Evolutionary conservation across 2,329 filamentous ascomycete species (phyloP), one percentile per base, ranked within the genome.

Genomic region (Diplodia corticola): DNA sequence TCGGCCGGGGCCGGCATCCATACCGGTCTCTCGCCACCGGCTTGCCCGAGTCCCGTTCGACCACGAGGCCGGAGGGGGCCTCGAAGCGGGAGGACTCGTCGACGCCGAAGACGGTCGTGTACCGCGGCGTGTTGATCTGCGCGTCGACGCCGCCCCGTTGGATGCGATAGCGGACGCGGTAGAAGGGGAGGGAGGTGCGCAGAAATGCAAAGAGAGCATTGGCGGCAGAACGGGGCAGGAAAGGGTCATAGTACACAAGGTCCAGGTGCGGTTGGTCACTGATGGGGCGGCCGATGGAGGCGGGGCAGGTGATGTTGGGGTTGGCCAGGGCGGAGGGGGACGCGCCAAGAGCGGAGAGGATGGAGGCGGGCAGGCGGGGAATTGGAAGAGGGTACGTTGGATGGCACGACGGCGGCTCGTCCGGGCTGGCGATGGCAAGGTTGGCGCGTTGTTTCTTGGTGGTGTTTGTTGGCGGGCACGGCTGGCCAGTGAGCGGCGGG

Each of bases 211-310:
- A 94, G 0, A 92, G 76, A 4, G 85, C 80, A 3, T 82, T 81
- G 22, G 86, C 81, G 12, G 86, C 80, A 13, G 82, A 76, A 2
- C 81, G 78, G 0, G 88, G 84, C 4, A 93, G 83, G 69, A 90
- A 93, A 0, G 91, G 90, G 71, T 91, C 84, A 74, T 89, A 93
- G 77, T 91, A 91, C 9, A 93, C 77, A 0, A 94, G 81, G 73
- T 93, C 89, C 0, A 93, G 82, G 69, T 93, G 85, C 0, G 86
- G 84, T 71, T 90, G 87, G 72, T 92, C 83, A 70, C 87, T 86
- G 69, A 93, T 89, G 2, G 74, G 71, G 53, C 79, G 82, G 1
- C 83, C 85, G 67, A 85, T 80, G 22, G 82, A 78, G 0, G 83
- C 82, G 5, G 88, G 87, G 28, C 75, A 75, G 49, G 76, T 75